Evolutionary conservation across 495 filamentous ascomycete genomes (phyloP), one percentile per base, ranked within the genome.

Genomic region (Xylaria intraflava): DNA sequence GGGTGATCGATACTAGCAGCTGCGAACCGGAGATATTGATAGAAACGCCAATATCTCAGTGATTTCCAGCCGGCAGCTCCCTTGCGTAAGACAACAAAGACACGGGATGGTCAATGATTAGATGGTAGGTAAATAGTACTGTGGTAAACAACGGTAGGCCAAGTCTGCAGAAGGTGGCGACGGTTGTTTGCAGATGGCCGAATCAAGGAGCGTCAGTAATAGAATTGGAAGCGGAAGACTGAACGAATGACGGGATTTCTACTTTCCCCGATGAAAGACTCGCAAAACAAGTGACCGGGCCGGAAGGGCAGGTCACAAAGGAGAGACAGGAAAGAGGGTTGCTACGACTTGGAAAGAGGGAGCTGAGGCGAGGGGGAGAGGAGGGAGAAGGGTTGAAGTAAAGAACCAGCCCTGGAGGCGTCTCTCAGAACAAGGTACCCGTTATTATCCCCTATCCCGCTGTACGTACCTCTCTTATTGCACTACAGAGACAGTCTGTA

Each of bases 221-320:
- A 23, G 22, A 3, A 22, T 7, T 33, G 44, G 30, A 35, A 38
- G 22, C 30, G 35, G 20, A 19, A 22, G 52, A 51, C 35, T 46
- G 31, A 53, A 65, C 44, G 46, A 51, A 47, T 59, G 38, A 59
- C 51, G 47, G 53, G 46, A 30, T 62, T 56, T 51, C 54, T 20
- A 27, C 54, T 59, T 56, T 53, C 58, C 54, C 53, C 51, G 42
- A 51, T 59, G 55, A 52, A 55, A 23, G 52, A 60, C n/a, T 57
- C 56, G 53, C 55, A 52, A 64, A 51, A 53, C 57, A 58, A 56
- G 46, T 57, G 55, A 53, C 41, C 31, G 24, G 23, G 10, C 42
- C 30, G 29, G 44, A 14, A 16, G 31, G 27, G 45, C 23, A 49
- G 31, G 26, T 2, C 14, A 11, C 12, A 16, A 17, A 42, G 43